phyloP scores from a whole-genome alignment of 2,329 filamentous ascomycete species.

The Trichoderma sp. region DNA sequence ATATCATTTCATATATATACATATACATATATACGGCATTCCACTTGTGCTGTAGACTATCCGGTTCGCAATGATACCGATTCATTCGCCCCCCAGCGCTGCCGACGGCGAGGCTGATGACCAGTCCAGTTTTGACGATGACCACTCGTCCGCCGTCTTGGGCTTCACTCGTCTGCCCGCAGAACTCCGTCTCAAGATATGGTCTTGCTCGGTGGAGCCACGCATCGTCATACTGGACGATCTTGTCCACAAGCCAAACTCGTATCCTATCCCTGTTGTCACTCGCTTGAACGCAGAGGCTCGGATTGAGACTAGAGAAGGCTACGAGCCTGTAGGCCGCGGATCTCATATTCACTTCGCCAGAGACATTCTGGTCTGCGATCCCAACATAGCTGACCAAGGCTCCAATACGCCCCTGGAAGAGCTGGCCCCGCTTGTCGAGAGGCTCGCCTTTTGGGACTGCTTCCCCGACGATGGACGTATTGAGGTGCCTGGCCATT shows the following conservation, averaged over 20 bases:
- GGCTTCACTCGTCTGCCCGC: constrained; percentile 41
- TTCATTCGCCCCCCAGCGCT: constrained; percentile 19
- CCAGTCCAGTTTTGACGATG: constrained; percentile 8
- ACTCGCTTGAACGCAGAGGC: constrained; percentile 45
- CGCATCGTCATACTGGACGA: constrained; percentile 44
- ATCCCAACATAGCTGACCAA: constrained; percentile 43
- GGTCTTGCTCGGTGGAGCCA: constrained; percentile 44
- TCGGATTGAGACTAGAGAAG: constrained; percentile 41
- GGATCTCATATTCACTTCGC: constrained; percentile 46
- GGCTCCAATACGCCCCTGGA: constrained; percentile 41
- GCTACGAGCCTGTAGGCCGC: constrained; percentile 42
- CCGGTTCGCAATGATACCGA: constrained; percentile 26
- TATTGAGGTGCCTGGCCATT: constrained; percentile 41
- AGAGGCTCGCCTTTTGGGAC: constrained; percentile 46
- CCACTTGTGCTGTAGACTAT: not conserved
- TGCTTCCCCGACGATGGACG: constrained; percentile 46
- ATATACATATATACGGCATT: not conserved
- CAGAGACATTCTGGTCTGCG: constrained; percentile 46
- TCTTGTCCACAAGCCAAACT: constrained; percentile 37
- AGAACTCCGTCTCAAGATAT: constrained; percentile 46
- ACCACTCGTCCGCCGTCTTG: constrained; percentile 25
- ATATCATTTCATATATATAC: not conserved
- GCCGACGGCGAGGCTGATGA: constrained; percentile 26
- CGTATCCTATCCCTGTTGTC: constrained; percentile 43
- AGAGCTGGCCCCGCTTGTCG: constrained; percentile 41